A percentile compares a stretch with the other conserved stretches of the same genome.
Evolutionary conservation across 805 yeast species (phyloP).

Genomic region (Komagataella kurtzmanii): DNA sequence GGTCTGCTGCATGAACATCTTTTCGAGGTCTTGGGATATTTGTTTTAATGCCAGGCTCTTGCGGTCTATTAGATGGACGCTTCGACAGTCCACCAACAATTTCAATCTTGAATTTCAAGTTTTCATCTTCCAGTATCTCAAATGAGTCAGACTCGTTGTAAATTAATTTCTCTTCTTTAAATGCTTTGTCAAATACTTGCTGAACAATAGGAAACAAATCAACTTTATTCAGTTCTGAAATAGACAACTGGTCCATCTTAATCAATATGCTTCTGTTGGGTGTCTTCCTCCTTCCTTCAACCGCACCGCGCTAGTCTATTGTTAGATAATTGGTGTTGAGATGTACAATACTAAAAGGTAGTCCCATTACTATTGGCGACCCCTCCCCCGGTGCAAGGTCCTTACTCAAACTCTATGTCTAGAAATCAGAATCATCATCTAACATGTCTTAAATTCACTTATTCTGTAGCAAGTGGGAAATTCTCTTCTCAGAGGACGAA

Average conservation of each 20-base stretch:
- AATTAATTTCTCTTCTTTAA: conserved; percentile 10
- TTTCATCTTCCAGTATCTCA: not conserved
- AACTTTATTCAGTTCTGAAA: conserved; percentile 10
- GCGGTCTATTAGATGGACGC: conserved; percentile 22
- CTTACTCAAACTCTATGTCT: not conserved
- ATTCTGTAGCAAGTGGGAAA: not conserved
- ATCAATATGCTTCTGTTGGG: not conserved
- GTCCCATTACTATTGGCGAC: not conserved
- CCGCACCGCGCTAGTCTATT: not conserved
- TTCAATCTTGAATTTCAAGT: conserved; percentile 14
- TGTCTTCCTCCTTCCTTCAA: not conserved
- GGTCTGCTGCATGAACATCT: conserved; percentile 32
- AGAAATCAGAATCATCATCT: not conserved
- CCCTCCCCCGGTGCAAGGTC: not conserved
- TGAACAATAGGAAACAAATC: conserved; percentile 8
- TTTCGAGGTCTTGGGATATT: conserved; percentile 21
- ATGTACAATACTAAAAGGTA: not conserved
- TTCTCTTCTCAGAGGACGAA: not conserved
- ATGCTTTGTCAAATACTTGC: conserved; percentile 11
- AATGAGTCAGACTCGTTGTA: conserved; percentile 8
- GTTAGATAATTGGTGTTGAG: not conserved
- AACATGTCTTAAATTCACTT: not conserved
- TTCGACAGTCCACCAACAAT: conserved; percentile 18
- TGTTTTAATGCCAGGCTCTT: conserved; percentile 12
- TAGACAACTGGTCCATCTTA: conserved; percentile 3